phyloP scores from a whole-genome alignment of 2,329 filamentous ascomycete genomes.

The Talaromyces sp. region DNA sequence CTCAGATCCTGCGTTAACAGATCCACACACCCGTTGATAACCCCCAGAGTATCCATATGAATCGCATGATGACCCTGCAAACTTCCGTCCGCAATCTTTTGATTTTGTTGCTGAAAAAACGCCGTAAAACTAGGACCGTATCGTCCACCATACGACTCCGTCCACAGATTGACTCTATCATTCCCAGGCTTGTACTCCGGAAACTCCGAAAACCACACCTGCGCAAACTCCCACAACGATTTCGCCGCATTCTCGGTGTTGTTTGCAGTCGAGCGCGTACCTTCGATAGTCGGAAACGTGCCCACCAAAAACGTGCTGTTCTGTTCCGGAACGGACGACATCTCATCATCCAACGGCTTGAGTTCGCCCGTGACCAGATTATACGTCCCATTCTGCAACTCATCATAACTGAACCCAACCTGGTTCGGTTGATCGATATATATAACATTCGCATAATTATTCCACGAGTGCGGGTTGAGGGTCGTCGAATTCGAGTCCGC shows the following conservation, averaged over 20 bases:
- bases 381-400: slow-evolving; percentile 39
- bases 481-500: slow-evolving; percentile 44
- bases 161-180: slow-evolving; percentile 47
- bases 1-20: slow-evolving; percentile 47
- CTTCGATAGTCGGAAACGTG: slow-evolving; percentile 49
- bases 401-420: slow-evolving; percentile 57
- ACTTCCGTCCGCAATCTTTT: slow-evolving; percentile 35
- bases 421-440: slow-evolving; percentile 66
- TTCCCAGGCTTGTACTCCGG: slow-evolving; percentile 60
- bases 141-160: slow-evolving; percentile 46
- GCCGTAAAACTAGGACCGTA: slow-evolving; percentile 43
- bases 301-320: slow-evolving; percentile 54
- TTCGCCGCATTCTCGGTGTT: slow-evolving; percentile 54
- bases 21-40: slow-evolving; percentile 58
- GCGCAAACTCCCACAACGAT: slow-evolving; percentile 58
- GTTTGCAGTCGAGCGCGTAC: slow-evolving; percentile 44
- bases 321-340: slow-evolving; percentile 36
- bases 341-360: slow-evolving; percentile 19
- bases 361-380: slow-evolving; percentile 11
- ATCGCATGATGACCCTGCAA: slow-evolving; percentile 35
- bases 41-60: slow-evolving; percentile 52
- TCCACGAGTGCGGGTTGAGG: slow-evolving; percentile 56
- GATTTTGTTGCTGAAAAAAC: slow-evolving; percentile 43
- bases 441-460: slow-evolving; percentile 61
- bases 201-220: slow-evolving; percentile 62